Base-by-base conservation (phyloP, 441 rosid species). In the Erysimum pusillum region DNA sequence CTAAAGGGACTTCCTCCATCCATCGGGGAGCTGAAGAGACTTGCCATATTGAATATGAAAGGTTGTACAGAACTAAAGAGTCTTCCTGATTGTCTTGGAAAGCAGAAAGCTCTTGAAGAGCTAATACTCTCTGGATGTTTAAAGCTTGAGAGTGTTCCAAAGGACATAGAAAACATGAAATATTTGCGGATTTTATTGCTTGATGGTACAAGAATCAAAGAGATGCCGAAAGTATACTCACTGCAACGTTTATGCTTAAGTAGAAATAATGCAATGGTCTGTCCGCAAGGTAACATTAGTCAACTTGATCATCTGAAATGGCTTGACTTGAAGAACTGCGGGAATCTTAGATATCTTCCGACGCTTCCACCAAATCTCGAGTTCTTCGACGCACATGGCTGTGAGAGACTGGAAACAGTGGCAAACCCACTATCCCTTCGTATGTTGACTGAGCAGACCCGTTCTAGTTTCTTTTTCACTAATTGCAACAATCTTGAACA, bases 61-160 rank as follows among this genome's bases (percentile, higher is more conserved):
- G n/a, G n/a, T n/a, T 85, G 86, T 68, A 13, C 7, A 39, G 56
- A 3, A 12, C 66, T 77, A 5, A 8, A 15, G 53, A 66, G 38
- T 15, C 59, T 77, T 75, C 82, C 82, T n/a, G n/a, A n/a, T n/a
- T n/a, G n/a, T n/a, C n/a, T n/a, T n/a, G n/a, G n/a, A n/a, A n/a
- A n/a, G n/a, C n/a, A n/a, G n/a, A n/a, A n/a, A n/a, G 57, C 61
- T 62, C 80, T 78, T 7, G 28, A 78, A 32, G 63, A 52, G 10
- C 51, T 73, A 6, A 15, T 60, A 64, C 62, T 80, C 9, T 80
- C 80, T 32, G 74, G 74, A 0, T 85, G 80, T 63, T 69, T 9
- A 52, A 73, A 62, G 34, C 66, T 71, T 17, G 7, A 18, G 15
- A 18, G 31, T 7, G 32, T 83, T 59, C 83, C 84, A 0, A 38